Percentiles rank a stretch among this genome's conserved stretches.
These are phyloP conservation scores for Bruguiera gymnorhiza DNA, from an alignment of 345 rosid genomes.

Conservation along the genomic window DNA sequence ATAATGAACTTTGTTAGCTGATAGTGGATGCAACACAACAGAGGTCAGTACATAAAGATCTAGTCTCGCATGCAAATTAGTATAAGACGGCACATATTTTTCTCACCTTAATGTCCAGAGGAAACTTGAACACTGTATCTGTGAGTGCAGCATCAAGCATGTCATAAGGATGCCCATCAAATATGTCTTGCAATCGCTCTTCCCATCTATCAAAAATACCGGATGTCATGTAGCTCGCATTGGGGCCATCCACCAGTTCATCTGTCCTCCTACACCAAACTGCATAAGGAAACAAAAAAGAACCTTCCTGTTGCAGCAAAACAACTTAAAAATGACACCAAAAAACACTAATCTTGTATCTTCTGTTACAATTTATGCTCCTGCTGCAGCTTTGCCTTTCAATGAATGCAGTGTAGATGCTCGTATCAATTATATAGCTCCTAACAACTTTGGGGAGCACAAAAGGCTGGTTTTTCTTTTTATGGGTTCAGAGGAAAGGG, in stretches of 20 bases:
- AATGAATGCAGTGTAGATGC: too few species aligned
- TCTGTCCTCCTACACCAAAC: slow-evolving; percentile 71
- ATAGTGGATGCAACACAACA: neutral
- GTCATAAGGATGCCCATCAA: slow-evolving; percentile 52
- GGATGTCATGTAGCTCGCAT: slow-evolving; percentile 37
- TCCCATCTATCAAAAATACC: slow-evolving; percentile 54
- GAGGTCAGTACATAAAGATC: too few species aligned
- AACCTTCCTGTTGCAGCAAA: neutral
- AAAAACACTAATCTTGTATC: too few species aligned
- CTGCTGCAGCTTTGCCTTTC: too few species aligned
- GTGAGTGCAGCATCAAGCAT: slow-evolving; percentile 61
- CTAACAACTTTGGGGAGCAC: too few species aligned
- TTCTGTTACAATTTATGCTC: too few species aligned
- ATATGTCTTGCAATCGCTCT: slow-evolving; percentile 54
- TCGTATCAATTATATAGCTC: too few species aligned
- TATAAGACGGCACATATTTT: too few species aligned
- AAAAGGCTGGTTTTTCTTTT: too few species aligned
- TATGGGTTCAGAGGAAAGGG: too few species aligned
- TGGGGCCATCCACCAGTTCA: slow-evolving; percentile 59
- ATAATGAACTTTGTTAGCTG: neutral
- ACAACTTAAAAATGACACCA: too few species aligned
- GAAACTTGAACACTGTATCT: slow-evolving; percentile 46
- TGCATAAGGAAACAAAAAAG: slow-evolving; percentile 12
- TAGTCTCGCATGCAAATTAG: too few species aligned
- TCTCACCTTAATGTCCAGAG: slow-evolving; percentile 49